Base-by-base conservation (phyloP, 164 flowering plant genomes). In the Echeveria elegans region DNA sequence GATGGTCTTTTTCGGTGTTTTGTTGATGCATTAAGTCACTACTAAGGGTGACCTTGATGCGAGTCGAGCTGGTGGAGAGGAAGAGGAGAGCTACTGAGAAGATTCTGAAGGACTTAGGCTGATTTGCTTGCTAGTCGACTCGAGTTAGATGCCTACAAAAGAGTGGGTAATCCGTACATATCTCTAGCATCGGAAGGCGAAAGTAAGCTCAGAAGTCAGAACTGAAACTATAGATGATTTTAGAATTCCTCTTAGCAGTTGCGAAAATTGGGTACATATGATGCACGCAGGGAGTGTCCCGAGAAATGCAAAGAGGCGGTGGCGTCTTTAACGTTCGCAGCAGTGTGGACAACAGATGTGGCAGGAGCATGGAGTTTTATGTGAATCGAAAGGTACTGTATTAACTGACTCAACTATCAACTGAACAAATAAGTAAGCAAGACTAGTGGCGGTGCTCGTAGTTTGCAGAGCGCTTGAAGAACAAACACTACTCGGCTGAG, bases 341-440 rank as follows among this genome's bases (percentile, higher is more conserved):
- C 98, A 0, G 89, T 97, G 19, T 80, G 97, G 72, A 85, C 31
- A 93, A 85, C 76, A 85, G 71, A 83, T 89, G 84, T 70, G 99
- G 86, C 48, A 78, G 72, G 73, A 71, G 78, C 41, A 40, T 88
- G 73, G 90, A 84, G 43, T 64, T 28, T 85, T 84, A 61, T 74
- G 86, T 74, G 6, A 86, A 85, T 73, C 77, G 78, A 68, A 80
- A 85, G 92, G 98, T 18, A 48, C 53, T 48, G 0, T 12, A 9
- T 18, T 9, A 40, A 40, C 0, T 40, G 45, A 7, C 10, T 40
- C 11, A 40, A 40, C 45, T 40, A 5, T 11, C 45, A 40, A 14
- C 45, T 8, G 45, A 40, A 11, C 45, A 40, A 40, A 40, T 40
- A 40, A 40, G 45, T 40, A 8, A 40, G 1, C 14, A 8, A 40